phyloP scores from a whole-genome alignment of 306 rosid genomes.

The Casuarina equisetifolia region DNA sequence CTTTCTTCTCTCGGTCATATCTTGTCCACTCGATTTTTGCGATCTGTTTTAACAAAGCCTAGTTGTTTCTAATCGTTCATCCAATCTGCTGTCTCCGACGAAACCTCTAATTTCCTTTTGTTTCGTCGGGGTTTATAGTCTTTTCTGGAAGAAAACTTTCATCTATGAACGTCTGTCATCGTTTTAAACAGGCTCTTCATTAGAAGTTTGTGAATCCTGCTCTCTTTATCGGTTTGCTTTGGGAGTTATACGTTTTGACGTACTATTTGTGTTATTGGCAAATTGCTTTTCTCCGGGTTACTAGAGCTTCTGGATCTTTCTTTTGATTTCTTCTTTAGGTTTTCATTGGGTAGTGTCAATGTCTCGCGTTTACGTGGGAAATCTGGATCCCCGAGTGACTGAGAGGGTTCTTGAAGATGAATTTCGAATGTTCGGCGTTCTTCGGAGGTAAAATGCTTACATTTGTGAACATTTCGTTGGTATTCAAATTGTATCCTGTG shows the following conservation, averaged over 20 bases:
- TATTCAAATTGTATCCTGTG: not conserved
- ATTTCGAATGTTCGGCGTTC: constrained; percentile 85
- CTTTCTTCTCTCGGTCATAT: not conserved
- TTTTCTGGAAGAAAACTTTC: not conserved
- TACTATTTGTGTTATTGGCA: not conserved
- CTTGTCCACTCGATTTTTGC: not conserved
- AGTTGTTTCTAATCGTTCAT: not conserved
- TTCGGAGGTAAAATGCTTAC: constrained; percentile 54
- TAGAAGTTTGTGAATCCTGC: not conserved
- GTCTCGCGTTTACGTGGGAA: constrained; percentile 88
- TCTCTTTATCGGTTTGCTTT: not conserved
- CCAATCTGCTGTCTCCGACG: not conserved
- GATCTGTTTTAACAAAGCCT: not conserved
- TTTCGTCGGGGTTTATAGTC: not conserved
- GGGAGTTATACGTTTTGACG: not conserved
- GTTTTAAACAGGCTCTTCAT: not conserved
- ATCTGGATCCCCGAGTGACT: constrained; percentile 82
- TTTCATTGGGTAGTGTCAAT: constrained; percentile 37
- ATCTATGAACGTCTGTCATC: not conserved
- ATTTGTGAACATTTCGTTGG: not conserved
- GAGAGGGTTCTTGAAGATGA: constrained; percentile 97
- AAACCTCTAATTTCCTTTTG: not conserved
- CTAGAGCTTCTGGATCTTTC: not conserved
- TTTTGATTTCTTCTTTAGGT: constrained; percentile 15
- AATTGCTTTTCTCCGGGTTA: not conserved